Evolutionary conservation across 164 flowering plant genomes (phyloP).

Genomic region (Litsea cubeba): DNA sequence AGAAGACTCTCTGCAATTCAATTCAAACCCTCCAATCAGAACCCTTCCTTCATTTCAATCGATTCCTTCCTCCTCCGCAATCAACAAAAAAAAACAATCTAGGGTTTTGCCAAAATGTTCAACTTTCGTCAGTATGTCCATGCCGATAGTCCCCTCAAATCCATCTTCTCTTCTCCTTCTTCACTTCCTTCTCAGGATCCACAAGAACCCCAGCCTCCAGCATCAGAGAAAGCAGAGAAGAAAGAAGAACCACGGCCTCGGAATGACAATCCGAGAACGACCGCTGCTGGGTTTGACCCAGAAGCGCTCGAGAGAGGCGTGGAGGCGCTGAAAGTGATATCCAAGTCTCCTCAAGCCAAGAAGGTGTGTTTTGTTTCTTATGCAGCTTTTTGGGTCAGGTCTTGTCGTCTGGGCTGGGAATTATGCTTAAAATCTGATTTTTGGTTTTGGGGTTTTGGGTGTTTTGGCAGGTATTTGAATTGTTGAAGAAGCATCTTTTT

Average conservation of each 20-base stretch:
- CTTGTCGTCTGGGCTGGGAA: background rate
- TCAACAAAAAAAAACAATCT: background rate
- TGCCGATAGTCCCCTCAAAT: constrained; percentile 63
- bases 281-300: constrained; percentile 85
- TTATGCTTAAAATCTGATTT: background rate
- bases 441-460: background rate
- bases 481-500: background rate
- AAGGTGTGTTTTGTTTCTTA: constrained; percentile 31
- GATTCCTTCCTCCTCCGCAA: background rate
- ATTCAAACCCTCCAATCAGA: background rate
- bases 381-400: background rate
- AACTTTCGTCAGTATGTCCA: constrained; percentile 38
- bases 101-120: constrained; percentile 33
- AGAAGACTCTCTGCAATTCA: background rate
- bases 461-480: constrained; percentile 54
- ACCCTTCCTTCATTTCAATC: background rate
- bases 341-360: constrained; percentile 42
- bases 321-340: constrained; percentile 48
- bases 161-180: constrained; percentile 37
- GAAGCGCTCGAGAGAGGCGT: constrained; percentile 79
- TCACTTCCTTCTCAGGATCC: constrained; percentile 25
- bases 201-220: constrained; percentile 13
- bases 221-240: background rate
- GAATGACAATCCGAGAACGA: constrained; percentile 78
- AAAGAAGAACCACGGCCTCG: constrained; percentile 33